phyloP scores from a whole-genome alignment of 202 grass and related monocot genomes.

The Cymbopogon flexuosus region DNA sequence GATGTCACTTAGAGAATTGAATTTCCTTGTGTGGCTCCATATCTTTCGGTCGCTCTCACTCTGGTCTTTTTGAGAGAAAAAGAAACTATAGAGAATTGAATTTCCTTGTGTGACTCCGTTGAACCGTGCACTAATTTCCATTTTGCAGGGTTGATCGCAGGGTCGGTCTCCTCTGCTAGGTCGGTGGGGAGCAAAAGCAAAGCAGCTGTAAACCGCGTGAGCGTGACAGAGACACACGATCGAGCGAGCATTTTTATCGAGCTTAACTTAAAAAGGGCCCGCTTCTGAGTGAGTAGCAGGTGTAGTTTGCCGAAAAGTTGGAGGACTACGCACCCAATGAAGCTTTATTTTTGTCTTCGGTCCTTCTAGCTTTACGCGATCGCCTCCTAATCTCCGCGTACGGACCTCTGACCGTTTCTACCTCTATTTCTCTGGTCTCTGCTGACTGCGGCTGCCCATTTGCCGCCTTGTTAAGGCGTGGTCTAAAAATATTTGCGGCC shows the following conservation, averaged over 20 bases:
- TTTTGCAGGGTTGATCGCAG: neutral
- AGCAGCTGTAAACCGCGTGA: conserved; percentile 1
- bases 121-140: neutral
- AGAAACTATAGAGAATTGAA: neutral
- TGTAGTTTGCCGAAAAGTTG: conserved; percentile 17
- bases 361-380: neutral
- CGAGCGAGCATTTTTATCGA: neutral
- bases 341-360: neutral
- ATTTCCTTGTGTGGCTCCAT: no score
- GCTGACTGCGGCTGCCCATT: no score
- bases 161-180: conserved; percentile 2
- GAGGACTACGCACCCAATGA: neutral
- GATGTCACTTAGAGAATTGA: neutral
- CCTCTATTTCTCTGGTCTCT: neutral
- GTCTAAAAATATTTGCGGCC: no score
- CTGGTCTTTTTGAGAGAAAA: no score
- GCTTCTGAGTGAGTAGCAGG: neutral
- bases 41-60: no score
- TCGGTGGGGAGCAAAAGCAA: conserved; percentile 18
- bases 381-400: conserved; percentile 9
- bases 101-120: neutral
- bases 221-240: neutral
- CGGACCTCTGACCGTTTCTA: neutral
- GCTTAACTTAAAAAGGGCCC: no score
- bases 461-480: no score